Evolutionary conservation across 306 rosid species (phyloP), one percentile per base, ranked within the genome.

Genomic region (Lathyrus aphaca): DNA sequence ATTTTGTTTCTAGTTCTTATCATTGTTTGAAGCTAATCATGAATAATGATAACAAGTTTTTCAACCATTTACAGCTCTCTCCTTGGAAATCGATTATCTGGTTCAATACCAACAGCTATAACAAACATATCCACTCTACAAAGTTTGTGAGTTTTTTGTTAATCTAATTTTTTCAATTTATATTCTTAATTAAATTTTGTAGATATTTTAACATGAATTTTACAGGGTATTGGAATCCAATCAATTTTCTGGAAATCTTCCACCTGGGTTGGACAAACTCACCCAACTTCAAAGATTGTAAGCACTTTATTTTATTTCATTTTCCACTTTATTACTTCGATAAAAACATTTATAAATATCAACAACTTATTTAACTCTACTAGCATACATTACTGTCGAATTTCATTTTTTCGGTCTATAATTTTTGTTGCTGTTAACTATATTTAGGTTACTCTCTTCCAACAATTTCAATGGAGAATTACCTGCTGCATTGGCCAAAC

Each of bases 261-360:
- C 96, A 61, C 39, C 64, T 16, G 65, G 73, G 69, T 87, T 90
- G 68, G 96, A 90, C 37, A 70, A 79, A 71, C 71, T 86, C 57
- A 0, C 65, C 51, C 27, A 12, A 10, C 11, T 90, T 48, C 75
- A 85, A 39, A 79, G 83, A 77, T 8, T 87, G 96, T 90, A 60
- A 67, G 88, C 25, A 14, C 10, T 50, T 61, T 49, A 44, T 44
- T 43, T 62, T 16, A 55, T 8, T 38, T 0, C 1, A 32, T 6
- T 10, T 39, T 9, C 37, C 14, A 4, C 8, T 45, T 18, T 30
- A 15, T 58, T 38, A 8, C 46, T 73, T 19, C 23, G 23, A 21
- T 21, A 21, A 21, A 21, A 21, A n/a, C n/a, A 21, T 21, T 21
- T 21, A 21, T 21, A 21, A 21, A 21, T 21, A 21, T 21, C 23